Evolutionary conservation across 306 rosid genomes (phyloP).

Genomic region (Cucurbita maxima): DNA sequence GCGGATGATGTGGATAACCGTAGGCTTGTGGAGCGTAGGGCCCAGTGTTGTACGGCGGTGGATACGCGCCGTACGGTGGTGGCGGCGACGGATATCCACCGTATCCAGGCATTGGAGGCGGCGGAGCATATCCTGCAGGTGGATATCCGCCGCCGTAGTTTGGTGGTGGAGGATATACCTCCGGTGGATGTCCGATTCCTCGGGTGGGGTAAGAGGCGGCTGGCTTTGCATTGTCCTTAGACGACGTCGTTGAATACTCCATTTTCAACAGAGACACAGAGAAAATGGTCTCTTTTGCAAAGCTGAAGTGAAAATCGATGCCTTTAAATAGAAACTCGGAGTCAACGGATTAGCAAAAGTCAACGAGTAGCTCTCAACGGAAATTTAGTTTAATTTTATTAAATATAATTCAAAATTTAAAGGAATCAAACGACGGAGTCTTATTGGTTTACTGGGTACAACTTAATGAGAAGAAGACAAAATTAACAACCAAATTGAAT

Average conservation of each 20-base stretch:
- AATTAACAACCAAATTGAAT: not conserved
- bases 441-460: not conserved
- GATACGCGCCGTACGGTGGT: not conserved
- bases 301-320: not conserved
- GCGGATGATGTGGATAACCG: not conserved
- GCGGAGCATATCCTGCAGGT: not conserved
- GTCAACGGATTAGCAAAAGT: not conserved
- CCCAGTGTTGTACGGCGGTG: not conserved
- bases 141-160: not conserved
- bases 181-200: not conserved
- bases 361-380: not conserved
- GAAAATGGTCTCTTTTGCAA: not conserved
- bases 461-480: not conserved
- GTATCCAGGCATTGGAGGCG: not conserved
- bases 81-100: not conserved
- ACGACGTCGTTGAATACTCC: not conserved
- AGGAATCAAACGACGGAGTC: not conserved
- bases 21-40: not conserved
- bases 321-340: not conserved
- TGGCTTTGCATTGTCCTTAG: slow-evolving; percentile 6
- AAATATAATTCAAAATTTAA: not conserved
- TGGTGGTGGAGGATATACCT: not conserved
- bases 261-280: not conserved
- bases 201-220: not conserved
- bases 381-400: not conserved